Evolutionary conservation across 2,329 filamentous ascomycete species (phyloP), one percentile per base, ranked within the genome.

Genomic region (Monosporascus sp.): DNA sequence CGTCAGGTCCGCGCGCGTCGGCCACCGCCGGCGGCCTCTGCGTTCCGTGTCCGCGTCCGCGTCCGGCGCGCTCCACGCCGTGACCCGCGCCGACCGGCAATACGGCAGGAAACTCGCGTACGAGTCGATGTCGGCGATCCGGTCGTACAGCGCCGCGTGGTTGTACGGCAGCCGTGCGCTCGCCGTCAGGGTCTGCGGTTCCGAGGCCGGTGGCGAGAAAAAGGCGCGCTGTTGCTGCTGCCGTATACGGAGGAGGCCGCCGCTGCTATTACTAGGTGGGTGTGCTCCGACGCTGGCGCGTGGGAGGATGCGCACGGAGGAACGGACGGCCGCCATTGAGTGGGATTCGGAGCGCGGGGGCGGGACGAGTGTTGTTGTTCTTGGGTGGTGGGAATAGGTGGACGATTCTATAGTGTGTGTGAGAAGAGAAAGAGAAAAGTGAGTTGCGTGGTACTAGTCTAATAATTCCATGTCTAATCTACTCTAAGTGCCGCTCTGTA

Each of bases 51-150:
- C 38, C 17, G 38, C 37, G 34, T 37, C 7, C 34, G 16, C 7
- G 38, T 41, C 24, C 3, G 82, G 76, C 14, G 68, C 51, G 7
- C 89, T 87, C 81, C 87, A 91, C 54, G 79, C 77, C 1, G 91
- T 96, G 41, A 97, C 91, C 56, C 78, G 81, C 38, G 89, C 92
- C 46, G 77, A 78, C 44, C 83, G 81, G 74, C 93, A 96, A 80
- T 95, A 97, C 11, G 94, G 94, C n/a, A 99, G 83, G 78, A 97
- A 99, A 60, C 77, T 70, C 38, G 81, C 77, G 81, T 99, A 99
- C 58, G 84, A 84, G 70, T 90, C 83, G 59, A 99, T 85, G 71
- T 97, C 91, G 73, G 91, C 85, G 70, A 99, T 92, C 52, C 97
- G 81, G 61, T 79, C 78, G 82, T 94, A 99, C 62, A 99, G 85